Percentiles rank a stretch among this genome's conserved stretches.
Conservation (phyloP, 2,329 filamentous ascomycete species). For the Alternaria novae-zelandiae region DNA sequence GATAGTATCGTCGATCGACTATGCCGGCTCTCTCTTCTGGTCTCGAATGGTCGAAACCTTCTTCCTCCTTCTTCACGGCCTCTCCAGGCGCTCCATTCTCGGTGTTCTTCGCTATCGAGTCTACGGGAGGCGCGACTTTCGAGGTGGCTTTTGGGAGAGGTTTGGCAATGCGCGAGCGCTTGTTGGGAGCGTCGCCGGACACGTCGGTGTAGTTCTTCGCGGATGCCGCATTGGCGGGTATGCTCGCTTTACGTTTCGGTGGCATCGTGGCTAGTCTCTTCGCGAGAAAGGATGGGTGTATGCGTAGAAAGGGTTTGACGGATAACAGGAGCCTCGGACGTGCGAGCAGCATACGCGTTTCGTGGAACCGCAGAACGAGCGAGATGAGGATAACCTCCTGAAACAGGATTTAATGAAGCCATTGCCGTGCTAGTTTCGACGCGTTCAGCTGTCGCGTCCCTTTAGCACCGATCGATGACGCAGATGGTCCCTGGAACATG, state of each 20-base stretch:
- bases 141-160: conserved; percentile 34
- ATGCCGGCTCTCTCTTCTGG: conserved; percentile 48
- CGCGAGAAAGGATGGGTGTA: background rate
- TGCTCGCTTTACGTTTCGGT: conserved; percentile 30
- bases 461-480: conserved; percentile 37
- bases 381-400: background rate
- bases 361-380: background rate
- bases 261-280: conserved; percentile 18
- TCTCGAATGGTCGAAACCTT: conserved; percentile 45
- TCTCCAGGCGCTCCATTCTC: conserved; percentile 27
- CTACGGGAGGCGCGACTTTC: conserved; percentile 12
- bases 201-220: conserved; percentile 44
- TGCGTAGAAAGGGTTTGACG: background rate
- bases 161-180: conserved; percentile 44
- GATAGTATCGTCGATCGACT: conserved; percentile 72
- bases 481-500: conserved; percentile 32
- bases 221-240: conserved; percentile 40
- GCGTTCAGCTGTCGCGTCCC: conserved; percentile 21
- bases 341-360: background rate
- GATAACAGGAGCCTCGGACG: background rate
- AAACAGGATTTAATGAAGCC: background rate
- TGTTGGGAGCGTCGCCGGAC: conserved; percentile 43
- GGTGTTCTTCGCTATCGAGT: conserved; percentile 17
- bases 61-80: conserved; percentile 10
- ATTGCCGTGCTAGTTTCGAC: conserved; percentile 4